These are phyloP conservation scores for Keqinozyma sinolaborantium DNA, from an alignment of 1,139 yeast genomes.

Conservation along the genomic window DNA sequence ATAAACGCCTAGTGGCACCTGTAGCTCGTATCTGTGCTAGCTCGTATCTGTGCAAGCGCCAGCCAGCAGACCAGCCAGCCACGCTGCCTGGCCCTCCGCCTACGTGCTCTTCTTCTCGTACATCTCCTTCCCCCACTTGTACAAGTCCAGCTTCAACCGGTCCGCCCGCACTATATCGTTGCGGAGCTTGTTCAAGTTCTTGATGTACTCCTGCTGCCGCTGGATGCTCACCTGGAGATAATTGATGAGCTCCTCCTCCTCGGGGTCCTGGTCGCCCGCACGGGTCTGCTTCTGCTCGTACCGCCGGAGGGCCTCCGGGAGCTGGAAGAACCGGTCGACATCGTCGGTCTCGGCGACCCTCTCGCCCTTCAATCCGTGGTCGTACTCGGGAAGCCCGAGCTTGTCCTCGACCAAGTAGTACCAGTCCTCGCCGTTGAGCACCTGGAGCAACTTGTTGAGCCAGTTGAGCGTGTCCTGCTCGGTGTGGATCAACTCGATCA, in stretches of 20 bases:
- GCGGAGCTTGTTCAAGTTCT: constrained; percentile 69
- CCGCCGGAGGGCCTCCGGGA: constrained; percentile 31
- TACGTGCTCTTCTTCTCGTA: constrained; percentile 53
- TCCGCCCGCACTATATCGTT: constrained; percentile 77
- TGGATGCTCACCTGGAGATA: constrained; percentile 58
- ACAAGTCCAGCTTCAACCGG: constrained; percentile 63
- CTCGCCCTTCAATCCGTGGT: constrained; percentile 47
- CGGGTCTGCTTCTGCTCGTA: constrained; percentile 32
- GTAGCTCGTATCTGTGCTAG: too few relatives aligned
- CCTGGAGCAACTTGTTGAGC: constrained; percentile 67
- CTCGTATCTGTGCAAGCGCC: too few relatives aligned
- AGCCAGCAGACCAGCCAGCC: too few relatives aligned
- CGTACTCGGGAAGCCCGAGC: constrained; percentile 64
- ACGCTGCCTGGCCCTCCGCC: too few relatives aligned
- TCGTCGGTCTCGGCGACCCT: constrained; percentile 16
- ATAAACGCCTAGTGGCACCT: too few relatives aligned
- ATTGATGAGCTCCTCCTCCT: constrained; percentile 41
- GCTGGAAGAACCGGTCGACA: constrained; percentile 37
- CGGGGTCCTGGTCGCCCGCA: constrained; percentile 19
- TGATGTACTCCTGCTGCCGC: constrained; percentile 84
- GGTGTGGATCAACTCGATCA: constrained; percentile 71
- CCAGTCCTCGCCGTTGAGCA: constrained; percentile 86
- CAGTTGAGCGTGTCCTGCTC: constrained; percentile 76
- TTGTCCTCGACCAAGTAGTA: constrained; percentile 59
- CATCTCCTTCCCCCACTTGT: constrained; percentile 84